These are phyloP conservation scores for Kalmanozyma brasiliensis DNA, from an alignment of 1,284 basidiomycete genomes.

Conservation along the genomic window DNA sequence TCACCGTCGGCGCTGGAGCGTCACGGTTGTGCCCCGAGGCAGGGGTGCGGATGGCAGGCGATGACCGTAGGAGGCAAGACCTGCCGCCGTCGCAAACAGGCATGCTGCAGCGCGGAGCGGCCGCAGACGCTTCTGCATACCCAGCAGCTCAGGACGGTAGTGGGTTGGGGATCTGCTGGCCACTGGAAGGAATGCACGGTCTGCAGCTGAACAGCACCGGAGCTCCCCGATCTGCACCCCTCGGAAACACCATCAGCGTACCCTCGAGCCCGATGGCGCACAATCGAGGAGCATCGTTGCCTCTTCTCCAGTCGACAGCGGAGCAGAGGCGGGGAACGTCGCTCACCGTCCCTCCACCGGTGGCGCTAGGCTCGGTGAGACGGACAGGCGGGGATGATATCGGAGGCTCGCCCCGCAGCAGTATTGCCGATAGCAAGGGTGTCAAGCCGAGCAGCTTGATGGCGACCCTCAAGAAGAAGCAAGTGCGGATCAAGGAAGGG, in stretches of 20 bases:
- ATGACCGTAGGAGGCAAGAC: background rate
- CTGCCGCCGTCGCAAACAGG: background rate
- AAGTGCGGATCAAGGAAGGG: constrained; percentile 31
- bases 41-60: background rate
- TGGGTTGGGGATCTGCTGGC: constrained; percentile 19
- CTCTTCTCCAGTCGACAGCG: background rate
- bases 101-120: background rate
- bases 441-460: constrained; percentile 25
- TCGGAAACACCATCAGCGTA: constrained; percentile 2
- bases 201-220: constrained; percentile 10
- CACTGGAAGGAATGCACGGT: constrained; percentile 17
- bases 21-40: background rate
- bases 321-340: background rate
- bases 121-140: background rate
- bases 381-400: constrained; percentile 6
- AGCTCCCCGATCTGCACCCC: background rate
- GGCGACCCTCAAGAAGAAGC: constrained; percentile 41
- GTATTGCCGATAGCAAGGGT: background rate
- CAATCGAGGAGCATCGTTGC: constrained; percentile 27
- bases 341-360: constrained; percentile 1
- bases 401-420: constrained; percentile 21
- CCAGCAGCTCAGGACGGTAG: background rate
- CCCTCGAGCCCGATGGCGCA: constrained; percentile 23
- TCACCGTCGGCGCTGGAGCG: background rate
- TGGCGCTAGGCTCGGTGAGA: background rate